Conservation (phyloP, 2,329 filamentous ascomycete species). For the Aspergillus floridensis region DNA sequence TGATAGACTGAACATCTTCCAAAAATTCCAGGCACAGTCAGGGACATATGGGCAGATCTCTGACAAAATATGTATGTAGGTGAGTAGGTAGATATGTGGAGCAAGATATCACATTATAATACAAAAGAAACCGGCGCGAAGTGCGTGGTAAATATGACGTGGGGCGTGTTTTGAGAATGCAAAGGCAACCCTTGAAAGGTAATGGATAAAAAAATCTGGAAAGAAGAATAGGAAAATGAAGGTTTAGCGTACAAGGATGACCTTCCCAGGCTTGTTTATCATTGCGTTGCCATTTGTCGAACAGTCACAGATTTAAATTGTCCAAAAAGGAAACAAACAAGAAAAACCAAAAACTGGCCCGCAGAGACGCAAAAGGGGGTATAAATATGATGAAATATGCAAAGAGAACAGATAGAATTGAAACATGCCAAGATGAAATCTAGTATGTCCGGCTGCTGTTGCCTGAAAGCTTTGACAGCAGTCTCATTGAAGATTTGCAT, state of each 20-base stretch:
- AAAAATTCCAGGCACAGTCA: too few relatives aligned
- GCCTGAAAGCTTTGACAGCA: not conserved
- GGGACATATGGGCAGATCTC: not conserved
- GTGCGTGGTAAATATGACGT: not conserved
- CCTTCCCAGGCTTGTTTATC: not conserved
- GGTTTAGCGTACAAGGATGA: not conserved
- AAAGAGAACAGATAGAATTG: conserved; percentile 9
- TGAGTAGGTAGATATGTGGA: not conserved
- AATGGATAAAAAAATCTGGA: not conserved
- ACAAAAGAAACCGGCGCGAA: not conserved
- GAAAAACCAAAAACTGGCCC: conserved; percentile 3
- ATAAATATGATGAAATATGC: conserved; percentile 12
- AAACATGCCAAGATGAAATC: conserved; percentile 11
- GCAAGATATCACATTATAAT: not conserved
- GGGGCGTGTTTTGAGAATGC: not conserved
- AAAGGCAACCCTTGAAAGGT: not conserved
- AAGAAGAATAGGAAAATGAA: not conserved
- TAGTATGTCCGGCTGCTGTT: not conserved
- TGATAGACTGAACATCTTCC: too few relatives aligned
- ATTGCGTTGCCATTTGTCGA: conserved; percentile 12
- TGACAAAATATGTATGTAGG: not conserved
- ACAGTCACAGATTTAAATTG: conserved; percentile 5
- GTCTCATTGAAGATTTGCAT: not conserved
- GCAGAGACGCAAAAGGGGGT: conserved; percentile 19
- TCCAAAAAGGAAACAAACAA: conserved; percentile 6